phyloP scores from a whole-genome alignment of 768 basidiomycete genomes.

The Leucocoprinus sp. region DNA sequence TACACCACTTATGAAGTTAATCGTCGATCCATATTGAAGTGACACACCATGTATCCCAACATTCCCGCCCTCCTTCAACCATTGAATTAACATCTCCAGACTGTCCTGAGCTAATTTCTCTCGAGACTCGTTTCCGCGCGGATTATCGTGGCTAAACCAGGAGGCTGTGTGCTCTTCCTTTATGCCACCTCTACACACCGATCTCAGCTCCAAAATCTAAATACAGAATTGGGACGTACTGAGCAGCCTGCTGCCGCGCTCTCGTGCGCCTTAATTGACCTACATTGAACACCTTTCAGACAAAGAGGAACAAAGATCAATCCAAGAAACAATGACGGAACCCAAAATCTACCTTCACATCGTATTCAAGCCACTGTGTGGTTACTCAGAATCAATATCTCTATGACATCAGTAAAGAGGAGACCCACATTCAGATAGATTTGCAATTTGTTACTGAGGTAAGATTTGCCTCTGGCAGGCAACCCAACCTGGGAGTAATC shows the following conservation, averaged over 20 bases:
- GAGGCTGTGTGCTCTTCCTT: conserved; percentile 86
- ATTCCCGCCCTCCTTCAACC: conserved; percentile 93
- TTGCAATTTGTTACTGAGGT: conserved; percentile 96
- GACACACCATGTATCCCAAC: conserved; percentile 90
- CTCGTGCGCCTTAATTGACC: conserved; percentile 87
- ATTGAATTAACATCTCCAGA: conserved; percentile 88
- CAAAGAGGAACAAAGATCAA: background rate
- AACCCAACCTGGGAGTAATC: conserved; percentile 70
- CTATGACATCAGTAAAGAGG: background rate
- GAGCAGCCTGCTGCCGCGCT: conserved; percentile 70
- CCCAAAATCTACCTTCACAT: conserved; percentile 63
- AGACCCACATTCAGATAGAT: conserved; percentile 79
- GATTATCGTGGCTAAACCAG: conserved; percentile 86
- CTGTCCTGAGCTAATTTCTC: conserved; percentile 87
- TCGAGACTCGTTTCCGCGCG: conserved; percentile 63
- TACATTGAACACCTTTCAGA: conserved; percentile 86
- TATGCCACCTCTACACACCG: conserved; percentile 53
- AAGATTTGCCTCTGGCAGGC: conserved; percentile 97
- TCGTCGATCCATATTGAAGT: background rate
- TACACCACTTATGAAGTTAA: conserved; percentile 22
- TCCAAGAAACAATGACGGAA: background rate
- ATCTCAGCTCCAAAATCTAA: background rate
- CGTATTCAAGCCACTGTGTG: conserved; percentile 94
- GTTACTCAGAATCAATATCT: conserved; percentile 9
- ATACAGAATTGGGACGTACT: conserved; percentile 36